Percentiles rank a stretch among this genome's conserved stretches.
These are phyloP conservation scores for Cordyceps javanica DNA, from an alignment of 2,329 filamentous ascomycete species.

Conservation along the genomic window DNA sequence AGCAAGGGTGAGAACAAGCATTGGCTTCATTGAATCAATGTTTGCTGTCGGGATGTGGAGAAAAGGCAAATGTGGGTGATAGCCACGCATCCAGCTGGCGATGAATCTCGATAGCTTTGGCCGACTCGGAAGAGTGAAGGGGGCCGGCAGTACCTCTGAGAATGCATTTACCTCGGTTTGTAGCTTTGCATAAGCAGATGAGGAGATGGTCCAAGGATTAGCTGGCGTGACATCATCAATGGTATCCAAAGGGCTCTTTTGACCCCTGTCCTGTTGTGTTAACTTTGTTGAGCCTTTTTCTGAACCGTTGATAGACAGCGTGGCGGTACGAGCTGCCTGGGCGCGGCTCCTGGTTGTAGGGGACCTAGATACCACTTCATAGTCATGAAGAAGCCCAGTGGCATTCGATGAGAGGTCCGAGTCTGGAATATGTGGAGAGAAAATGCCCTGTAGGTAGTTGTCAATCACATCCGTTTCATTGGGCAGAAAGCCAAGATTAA, in stretches of 20 bases:
- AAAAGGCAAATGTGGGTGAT: constrained; percentile 46
- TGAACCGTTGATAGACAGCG: background rate
- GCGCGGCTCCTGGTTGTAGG: background rate
- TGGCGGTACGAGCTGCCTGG: background rate
- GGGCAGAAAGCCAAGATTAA: constrained; percentile 11
- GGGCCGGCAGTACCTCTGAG: constrained; percentile 34
- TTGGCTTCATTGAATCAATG: constrained; percentile 36
- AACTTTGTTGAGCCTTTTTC: background rate
- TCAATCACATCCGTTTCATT: constrained; percentile 15
- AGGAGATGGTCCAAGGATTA: constrained; percentile 17
- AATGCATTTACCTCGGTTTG: constrained; percentile 12
- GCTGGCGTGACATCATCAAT: constrained; percentile 10
- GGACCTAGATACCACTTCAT: background rate
- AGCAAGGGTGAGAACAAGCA: constrained; percentile 44
- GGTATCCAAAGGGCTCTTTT: constrained; percentile 6
- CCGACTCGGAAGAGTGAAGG: constrained; percentile 41
- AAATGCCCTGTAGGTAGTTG: constrained; percentile 8
- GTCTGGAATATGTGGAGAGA: background rate
- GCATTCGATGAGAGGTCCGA: background rate
- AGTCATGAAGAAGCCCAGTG: background rate
- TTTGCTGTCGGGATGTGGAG: constrained; percentile 43
- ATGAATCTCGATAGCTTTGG: constrained; percentile 42
- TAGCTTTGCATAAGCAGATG: constrained; percentile 13
- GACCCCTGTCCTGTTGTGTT: background rate
- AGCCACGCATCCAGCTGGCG: constrained; percentile 44